Base-by-base conservation (phyloP, 768 basidiomycete genomes). In the Amanita subjunquillea region DNA sequence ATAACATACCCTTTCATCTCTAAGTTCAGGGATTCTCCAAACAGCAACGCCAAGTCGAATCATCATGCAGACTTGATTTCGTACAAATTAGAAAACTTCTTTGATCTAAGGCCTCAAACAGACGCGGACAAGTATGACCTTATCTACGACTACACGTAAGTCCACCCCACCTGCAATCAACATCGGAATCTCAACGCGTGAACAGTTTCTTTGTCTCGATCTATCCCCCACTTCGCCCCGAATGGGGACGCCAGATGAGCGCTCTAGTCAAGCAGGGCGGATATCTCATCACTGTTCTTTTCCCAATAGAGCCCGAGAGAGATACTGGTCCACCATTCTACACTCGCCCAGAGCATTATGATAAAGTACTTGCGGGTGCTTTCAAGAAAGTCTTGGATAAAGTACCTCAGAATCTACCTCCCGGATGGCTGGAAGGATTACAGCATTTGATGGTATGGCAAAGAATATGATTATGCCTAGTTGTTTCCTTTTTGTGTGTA, bases 131-230 rank as follows among this genome's bases (percentile, higher is more conserved):
- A 58, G 6, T 83, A 78, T 56, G 78, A 81, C 55, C 62, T 87
- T 12, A 67, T 83, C 4, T 83, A 80, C 57, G 85, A 87, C 62
- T 83, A 83, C 60, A 85, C 84, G 77, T 74, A 51, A 37, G 68
- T 60, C 57, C 30, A 34, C 20, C 9, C 36, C 23, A 22, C 9
- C 10, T 47, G 15, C n/a, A 25, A 8, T 34, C 34, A 4, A 1
- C 34, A 34, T 34, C 13, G 13, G 13, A 34, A 0, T 12, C 34
- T 13, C 34, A 34, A 10, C 12, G 13, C 32, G 4, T 13, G 39
- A 41, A n/a, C 53, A 84, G 82, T 0, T 86, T 87, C 67, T 87
- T 89, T 62, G 81, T 82, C 42, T 84, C 86, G 2, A 78, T 89
- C 23, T 78, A 78, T 0, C 85, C 81, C 0, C 53, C 65, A 2